Conservation (phyloP, 495 filamentous ascomycete genomes). For the Lasiosphaeria ovina region DNA sequence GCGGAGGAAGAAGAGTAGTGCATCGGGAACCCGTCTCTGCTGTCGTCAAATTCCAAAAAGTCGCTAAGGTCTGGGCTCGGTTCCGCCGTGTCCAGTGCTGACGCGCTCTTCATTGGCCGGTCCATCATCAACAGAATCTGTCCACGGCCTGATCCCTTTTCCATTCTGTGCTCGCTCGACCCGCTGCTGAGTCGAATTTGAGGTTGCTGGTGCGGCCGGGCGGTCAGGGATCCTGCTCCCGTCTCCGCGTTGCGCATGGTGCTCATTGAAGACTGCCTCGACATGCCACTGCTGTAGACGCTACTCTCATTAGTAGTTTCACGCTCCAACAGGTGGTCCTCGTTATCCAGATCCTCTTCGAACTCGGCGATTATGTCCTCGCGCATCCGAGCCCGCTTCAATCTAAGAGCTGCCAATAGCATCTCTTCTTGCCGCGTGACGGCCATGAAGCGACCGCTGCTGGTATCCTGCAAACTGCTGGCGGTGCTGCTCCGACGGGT, state of each 20-base stretch:
- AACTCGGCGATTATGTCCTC: constrained; percentile 65
- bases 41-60: constrained; percentile 36
- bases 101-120: constrained; percentile 11
- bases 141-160: constrained; percentile 14
- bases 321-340: constrained; percentile 18
- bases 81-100: constrained; percentile 30
- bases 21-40: constrained; percentile 25
- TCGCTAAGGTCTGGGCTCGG: constrained; percentile 41
- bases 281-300: constrained; percentile 22
- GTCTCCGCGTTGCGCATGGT: constrained; percentile 24
- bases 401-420: constrained; percentile 75
- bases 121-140: constrained; percentile 32
- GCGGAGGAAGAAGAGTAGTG: constrained; percentile 4
- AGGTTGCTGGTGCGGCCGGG: constrained; percentile 19
- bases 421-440: constrained; percentile 84
- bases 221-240: constrained; percentile 13
- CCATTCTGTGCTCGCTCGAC: constrained; percentile 8
- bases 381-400: constrained; percentile 73
- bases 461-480: constrained; percentile 29
- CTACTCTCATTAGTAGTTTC: constrained; percentile 26
- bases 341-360: constrained; percentile 32
- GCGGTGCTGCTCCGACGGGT: constrained; percentile 21
- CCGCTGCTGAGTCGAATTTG: constrained; percentile 9
- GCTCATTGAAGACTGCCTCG: constrained; percentile 32
- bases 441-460: constrained; percentile 70